Conservation (phyloP, 768 basidiomycete genomes). For the Cubamyces sp. region DNA sequence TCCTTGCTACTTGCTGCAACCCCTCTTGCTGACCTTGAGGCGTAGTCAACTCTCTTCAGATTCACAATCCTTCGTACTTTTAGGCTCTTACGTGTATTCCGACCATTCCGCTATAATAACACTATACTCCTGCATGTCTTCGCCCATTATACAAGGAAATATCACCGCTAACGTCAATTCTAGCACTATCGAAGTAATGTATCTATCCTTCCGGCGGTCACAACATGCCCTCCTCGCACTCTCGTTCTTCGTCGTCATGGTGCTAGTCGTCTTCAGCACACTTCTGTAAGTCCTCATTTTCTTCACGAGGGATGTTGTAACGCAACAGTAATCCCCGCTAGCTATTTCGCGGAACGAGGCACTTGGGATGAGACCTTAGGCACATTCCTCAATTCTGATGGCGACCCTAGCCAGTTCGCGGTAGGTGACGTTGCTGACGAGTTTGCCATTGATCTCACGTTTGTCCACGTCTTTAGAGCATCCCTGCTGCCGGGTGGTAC, state of each 20-base stretch:
- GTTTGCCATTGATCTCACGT: not conserved
- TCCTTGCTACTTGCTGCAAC: not conserved
- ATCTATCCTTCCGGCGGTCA: slow-evolving; percentile 81
- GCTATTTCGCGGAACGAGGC: slow-evolving; percentile 90
- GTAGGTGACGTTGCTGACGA: slow-evolving; percentile 42
- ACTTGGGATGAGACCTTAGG: slow-evolving; percentile 84
- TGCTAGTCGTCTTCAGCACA: slow-evolving; percentile 86
- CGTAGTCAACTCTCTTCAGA: slow-evolving; percentile 80
- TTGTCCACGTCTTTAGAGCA: slow-evolving; percentile 46
- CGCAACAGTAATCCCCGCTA: slow-evolving; percentile 29
- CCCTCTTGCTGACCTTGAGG: slow-evolving; percentile 1
- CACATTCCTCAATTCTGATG: slow-evolving; percentile 84
- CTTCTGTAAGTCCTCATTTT: slow-evolving; percentile 55
- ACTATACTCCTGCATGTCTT: slow-evolving; percentile 65
- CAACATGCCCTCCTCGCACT: slow-evolving; percentile 88
- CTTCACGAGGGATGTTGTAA: not conserved
- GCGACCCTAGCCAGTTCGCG: slow-evolving; percentile 79
- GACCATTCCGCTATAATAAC: slow-evolving; percentile 85
- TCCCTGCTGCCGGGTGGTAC: slow-evolving; percentile 80
- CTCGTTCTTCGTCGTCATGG: slow-evolving; percentile 87
- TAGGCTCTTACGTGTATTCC: slow-evolving; percentile 84
- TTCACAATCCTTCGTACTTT: slow-evolving; percentile 93
- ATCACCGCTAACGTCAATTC: slow-evolving; percentile 2
- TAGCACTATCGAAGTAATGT: slow-evolving; percentile 93
- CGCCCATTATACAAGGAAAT: not conserved